Evolutionary conservation across 768 basidiomycete species (phyloP).

Genomic region (Scleroderma bovista): DNA sequence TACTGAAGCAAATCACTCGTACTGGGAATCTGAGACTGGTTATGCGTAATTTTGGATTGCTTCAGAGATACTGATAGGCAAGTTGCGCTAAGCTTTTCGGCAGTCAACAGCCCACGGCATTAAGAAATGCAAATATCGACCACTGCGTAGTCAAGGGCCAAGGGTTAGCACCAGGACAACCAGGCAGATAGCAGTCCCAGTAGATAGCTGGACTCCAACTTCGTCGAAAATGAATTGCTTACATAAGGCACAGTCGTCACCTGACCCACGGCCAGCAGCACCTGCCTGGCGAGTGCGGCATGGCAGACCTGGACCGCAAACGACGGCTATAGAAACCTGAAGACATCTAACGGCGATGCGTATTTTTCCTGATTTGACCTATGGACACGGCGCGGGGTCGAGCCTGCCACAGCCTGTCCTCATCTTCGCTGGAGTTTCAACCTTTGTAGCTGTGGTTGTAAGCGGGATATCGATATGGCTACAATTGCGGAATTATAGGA

Average conservation of each 20-base stretch:
- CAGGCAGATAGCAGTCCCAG: conserved; percentile 78
- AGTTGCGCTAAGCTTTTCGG: too few relatives aligned
- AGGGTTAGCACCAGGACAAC: conserved; percentile 58
- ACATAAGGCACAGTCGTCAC: too few relatives aligned
- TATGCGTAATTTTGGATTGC: conserved; percentile 10
- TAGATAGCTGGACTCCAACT: too few relatives aligned
- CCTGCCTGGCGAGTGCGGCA: too few relatives aligned
- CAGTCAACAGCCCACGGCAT: too few relatives aligned
- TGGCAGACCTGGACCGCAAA: too few relatives aligned
- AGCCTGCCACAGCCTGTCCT: conserved; percentile 54
- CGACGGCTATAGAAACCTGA: too few relatives aligned
- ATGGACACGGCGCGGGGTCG: conserved; percentile 51
- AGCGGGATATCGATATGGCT: conserved; percentile 71
- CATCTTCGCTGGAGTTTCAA: conserved; percentile 53
- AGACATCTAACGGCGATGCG: conserved; percentile 2
- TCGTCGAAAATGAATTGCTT: too few relatives aligned
- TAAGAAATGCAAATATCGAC: conserved; percentile 55
- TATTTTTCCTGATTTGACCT: conserved; percentile 11
- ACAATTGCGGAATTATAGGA: conserved; percentile 83
- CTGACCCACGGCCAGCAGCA: too few relatives aligned
- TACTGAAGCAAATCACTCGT: conserved; percentile 36
- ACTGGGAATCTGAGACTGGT: conserved; percentile 20
- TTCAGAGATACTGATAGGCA: conserved; percentile 55
- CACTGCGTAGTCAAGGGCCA: conserved; percentile 47
- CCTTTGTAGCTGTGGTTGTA: conserved; percentile 65